A percentile compares a stretch with the other conserved stretches of the same genome.
Evolutionary conservation across 345 rosid species (phyloP).

Genomic region (Psidium guajava): DNA sequence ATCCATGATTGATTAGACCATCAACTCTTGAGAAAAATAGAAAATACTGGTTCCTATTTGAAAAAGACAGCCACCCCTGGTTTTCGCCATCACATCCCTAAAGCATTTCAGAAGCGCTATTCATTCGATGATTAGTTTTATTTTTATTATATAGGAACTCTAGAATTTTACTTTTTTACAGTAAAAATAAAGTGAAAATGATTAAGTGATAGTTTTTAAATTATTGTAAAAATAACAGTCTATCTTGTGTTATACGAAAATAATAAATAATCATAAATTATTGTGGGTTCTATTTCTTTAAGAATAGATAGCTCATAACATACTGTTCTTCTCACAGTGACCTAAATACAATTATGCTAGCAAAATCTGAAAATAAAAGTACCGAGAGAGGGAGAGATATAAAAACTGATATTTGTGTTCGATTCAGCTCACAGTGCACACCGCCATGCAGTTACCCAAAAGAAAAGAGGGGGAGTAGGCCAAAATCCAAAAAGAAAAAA

Average conservation of each 20-base stretch:
- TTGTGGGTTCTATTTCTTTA: fast-evolving
- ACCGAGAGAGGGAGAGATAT: background rate
- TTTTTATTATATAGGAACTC: background rate
- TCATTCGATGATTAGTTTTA: background rate
- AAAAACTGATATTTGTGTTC: background rate
- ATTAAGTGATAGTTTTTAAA: too few species aligned
- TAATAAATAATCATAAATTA: too few species aligned
- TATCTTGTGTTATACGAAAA: too few species aligned
- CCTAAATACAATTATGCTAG: too few species aligned
- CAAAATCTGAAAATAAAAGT: background rate
- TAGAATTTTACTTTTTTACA: background rate
- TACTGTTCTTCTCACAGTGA: too few species aligned
- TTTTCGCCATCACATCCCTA: background rate
- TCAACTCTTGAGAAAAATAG: background rate
- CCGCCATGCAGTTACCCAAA: background rate
- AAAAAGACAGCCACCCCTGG: background rate
- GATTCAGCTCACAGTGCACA: background rate
- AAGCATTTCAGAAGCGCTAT: background rate
- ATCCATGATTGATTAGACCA: too few species aligned
- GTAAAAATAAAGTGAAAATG: background rate
- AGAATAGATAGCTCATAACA: too few species aligned
- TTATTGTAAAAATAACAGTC: too few species aligned
- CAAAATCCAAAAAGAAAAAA: background rate
- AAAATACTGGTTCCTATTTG: background rate
- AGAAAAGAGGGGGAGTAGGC: background rate